Conservation (phyloP, 1,284 basidiomycete genomes). For the Trichosporon coremiiforme region DNA sequence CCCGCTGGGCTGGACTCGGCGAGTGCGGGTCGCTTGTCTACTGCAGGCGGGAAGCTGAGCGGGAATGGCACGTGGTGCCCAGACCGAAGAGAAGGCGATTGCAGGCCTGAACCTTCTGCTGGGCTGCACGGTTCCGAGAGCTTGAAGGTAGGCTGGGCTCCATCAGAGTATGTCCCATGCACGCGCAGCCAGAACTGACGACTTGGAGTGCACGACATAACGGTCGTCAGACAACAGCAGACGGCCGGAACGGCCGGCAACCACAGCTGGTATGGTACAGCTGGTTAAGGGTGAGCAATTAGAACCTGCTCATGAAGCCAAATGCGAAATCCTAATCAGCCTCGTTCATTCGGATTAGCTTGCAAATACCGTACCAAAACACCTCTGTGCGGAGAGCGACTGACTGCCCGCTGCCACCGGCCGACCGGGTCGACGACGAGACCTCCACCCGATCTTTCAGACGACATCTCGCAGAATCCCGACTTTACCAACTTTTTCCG, state of each 20-base stretch:
- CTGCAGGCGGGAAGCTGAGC: not conserved
- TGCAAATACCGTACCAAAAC: not conserved
- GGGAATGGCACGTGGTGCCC: not conserved
- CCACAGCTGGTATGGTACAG: too few relatives aligned
- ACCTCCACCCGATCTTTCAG: constrained; percentile 1
- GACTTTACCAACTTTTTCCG: constrained; percentile 11
- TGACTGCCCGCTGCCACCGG: not conserved
- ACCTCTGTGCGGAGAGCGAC: not conserved
- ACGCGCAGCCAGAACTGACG: not conserved
- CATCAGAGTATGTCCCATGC: not conserved
- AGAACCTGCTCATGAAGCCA: not conserved
- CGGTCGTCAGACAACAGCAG: too few relatives aligned
- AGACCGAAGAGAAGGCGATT: not conserved
- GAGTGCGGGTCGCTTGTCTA: too few relatives aligned
- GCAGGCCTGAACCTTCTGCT: not conserved
- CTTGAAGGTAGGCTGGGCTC: not conserved
- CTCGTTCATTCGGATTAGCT: not conserved
- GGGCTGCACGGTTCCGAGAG: not conserved
- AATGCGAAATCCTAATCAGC: not conserved
- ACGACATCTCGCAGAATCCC: not conserved
- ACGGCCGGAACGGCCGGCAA: too few relatives aligned
- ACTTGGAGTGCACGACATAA: too few relatives aligned
- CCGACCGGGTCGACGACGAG: not conserved
- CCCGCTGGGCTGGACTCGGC: not conserved
- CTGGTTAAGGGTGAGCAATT: not conserved